Evolutionary conservation across 768 basidiomycete genomes (phyloP).

Genomic region (Coprinopsis cinerea): DNA sequence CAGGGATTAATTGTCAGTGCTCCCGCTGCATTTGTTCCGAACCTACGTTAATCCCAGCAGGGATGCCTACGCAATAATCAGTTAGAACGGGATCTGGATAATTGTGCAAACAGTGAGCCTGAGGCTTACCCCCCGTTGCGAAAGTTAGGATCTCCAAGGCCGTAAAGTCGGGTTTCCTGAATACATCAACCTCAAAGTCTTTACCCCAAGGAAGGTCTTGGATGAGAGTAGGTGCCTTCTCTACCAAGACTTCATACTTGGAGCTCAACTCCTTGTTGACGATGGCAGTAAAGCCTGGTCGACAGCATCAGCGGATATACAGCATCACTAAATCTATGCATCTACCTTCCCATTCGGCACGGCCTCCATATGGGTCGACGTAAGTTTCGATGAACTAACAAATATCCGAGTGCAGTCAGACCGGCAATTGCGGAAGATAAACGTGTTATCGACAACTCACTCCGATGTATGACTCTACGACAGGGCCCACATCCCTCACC

Average conservation of each 20-base stretch:
- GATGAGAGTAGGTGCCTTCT: constrained; percentile 72
- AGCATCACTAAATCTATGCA: constrained; percentile 4
- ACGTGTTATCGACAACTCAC: constrained; percentile 25
- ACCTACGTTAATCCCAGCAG: constrained; percentile 77
- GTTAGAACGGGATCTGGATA: no score
- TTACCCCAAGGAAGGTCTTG: constrained; percentile 80
- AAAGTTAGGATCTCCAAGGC: constrained; percentile 80
- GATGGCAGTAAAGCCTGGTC: constrained; percentile 78
- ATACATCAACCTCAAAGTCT: constrained; percentile 61
- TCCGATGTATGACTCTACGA: constrained; percentile 85
- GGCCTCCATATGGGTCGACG: constrained; percentile 85
- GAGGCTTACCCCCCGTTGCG: constrained; percentile 65
- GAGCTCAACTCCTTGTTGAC: constrained; percentile 80
- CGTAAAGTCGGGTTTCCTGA: constrained; percentile 85
- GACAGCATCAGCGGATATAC: constrained; percentile 7
- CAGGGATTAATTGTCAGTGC: not conserved
- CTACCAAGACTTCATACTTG: constrained; percentile 75
- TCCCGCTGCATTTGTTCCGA: no score
- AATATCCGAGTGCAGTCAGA: no score
- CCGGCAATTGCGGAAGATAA: not conserved
- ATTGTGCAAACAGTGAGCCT: not conserved
- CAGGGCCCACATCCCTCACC: constrained; percentile 84
- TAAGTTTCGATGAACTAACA: constrained; percentile 72
- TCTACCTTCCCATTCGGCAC: constrained; percentile 89
- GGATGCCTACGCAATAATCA: constrained; percentile 50